A percentile compares a stretch with the other conserved stretches of the same genome.
Conservation (phyloP, 2,329 filamentous ascomycete genomes). For the Trichoderma harzianum region DNA sequence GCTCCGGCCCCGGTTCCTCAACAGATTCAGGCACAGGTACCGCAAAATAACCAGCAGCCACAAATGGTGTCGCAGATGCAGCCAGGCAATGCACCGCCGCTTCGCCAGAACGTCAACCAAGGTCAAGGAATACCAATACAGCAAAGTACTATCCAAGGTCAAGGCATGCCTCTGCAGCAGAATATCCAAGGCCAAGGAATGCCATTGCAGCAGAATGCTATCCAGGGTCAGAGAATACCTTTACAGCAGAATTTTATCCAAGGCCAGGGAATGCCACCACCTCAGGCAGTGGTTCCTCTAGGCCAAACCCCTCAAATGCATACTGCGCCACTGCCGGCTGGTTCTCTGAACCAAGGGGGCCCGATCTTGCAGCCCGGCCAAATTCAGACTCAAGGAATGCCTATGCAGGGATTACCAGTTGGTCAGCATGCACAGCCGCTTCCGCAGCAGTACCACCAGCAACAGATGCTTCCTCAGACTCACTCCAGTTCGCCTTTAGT, state of each 20-base stretch:
- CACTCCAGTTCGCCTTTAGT: neutral
- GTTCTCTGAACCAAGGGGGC: neutral
- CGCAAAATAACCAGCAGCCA: neutral
- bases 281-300: neutral
- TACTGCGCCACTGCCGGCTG: neutral
- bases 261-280: neutral
- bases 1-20: neutral
- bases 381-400: neutral
- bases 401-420: neutral
- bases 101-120: neutral
- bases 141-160: neutral
- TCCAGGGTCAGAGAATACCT: neutral
- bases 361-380: neutral
- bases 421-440: constrained; percentile 5
- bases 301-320: neutral
- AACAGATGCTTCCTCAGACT: neutral
- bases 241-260: neutral
- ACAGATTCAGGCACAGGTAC: neutral
- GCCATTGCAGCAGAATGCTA: neutral
- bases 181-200: neutral
- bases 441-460: neutral
- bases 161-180: neutral
- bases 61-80: neutral
- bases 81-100: neutral
- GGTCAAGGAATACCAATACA: neutral